Percentiles rank a stretch among this genome's conserved stretches.
Conservation (phyloP, 2,329 filamentous ascomycete genomes). For the Fusarium sacchari region DNA sequence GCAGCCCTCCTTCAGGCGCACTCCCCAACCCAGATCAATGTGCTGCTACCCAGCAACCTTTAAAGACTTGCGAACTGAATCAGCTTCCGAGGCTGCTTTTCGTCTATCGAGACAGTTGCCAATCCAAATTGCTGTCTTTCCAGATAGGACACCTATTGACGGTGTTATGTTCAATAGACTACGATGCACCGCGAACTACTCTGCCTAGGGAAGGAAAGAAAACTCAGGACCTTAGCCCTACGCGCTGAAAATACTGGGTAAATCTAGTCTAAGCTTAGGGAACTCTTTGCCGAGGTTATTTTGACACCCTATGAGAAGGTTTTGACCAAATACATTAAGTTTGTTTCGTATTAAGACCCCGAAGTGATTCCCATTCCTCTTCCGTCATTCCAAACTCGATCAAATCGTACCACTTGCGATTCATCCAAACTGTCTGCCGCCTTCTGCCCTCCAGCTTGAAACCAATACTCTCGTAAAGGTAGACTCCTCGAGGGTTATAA, state of each 20-base stretch:
- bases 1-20: not conserved
- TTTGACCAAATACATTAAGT: not conserved
- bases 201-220: no score
- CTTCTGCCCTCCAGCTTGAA: constrained; percentile 6
- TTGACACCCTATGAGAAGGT: no score
- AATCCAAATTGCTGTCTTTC: not conserved
- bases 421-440: constrained; percentile 53
- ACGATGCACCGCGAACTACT: not conserved
- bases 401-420: constrained; percentile 54
- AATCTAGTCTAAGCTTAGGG: no score
- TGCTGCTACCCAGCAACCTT: not conserved
- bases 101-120: not conserved
- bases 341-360: not conserved
- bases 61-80: not conserved
- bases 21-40: not conserved
- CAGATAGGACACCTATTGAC: not conserved
- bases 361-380: constrained; percentile 49
- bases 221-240: no score
- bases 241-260: no score
- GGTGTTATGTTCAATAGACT: not conserved
- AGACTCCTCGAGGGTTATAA: not conserved
- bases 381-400: constrained; percentile 53
- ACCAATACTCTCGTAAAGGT: constrained; percentile 7
- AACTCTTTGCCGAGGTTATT: no score
- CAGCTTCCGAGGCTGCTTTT: not conserved